These are phyloP conservation scores for Ganoderma boninense DNA, from an alignment of 1,284 basidiomycete genomes.

Conservation along the genomic window DNA sequence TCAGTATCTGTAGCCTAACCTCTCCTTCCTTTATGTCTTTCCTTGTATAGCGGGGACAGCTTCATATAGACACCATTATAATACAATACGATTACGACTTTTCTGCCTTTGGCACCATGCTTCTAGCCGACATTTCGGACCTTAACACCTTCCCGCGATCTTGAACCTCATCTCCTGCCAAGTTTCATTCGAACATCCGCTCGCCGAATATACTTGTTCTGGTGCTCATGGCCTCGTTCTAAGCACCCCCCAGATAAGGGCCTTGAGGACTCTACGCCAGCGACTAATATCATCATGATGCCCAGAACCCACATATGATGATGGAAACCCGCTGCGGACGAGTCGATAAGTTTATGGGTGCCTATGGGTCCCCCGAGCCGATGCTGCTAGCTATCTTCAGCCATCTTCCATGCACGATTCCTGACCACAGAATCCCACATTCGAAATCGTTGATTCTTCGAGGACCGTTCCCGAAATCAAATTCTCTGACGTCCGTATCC, in stretches of 20 bases:
- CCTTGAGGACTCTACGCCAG: neutral
- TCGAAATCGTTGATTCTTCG: neutral
- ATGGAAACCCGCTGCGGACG: neutral
- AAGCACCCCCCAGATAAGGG: neutral
- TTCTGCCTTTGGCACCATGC: neutral
- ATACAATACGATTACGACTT: neutral
- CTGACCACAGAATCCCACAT: neutral
- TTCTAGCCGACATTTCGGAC: neutral
- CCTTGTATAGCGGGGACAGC: slow-evolving; percentile 14
- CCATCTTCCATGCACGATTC: neutral
- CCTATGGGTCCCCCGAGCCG: slow-evolving; percentile 23
- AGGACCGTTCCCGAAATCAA: neutral
- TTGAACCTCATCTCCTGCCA: neutral
- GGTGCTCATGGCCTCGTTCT: neutral
- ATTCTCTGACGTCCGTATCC: neutral
- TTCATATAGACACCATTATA: slow-evolving; percentile 8
- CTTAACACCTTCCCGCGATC: neutral
- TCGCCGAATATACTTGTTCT: neutral
- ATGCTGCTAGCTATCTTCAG: neutral
- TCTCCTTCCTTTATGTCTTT: neutral
- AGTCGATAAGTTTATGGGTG: slow-evolving; percentile 20
- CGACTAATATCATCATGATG: neutral
- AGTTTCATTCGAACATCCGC: neutral
- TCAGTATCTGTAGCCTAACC: slow-evolving; percentile 24
- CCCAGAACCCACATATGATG: neutral